Evolutionary conservation across 1,139 yeast species (phyloP), one percentile per base, ranked within the genome.

Genomic region (Candida smagusa): DNA sequence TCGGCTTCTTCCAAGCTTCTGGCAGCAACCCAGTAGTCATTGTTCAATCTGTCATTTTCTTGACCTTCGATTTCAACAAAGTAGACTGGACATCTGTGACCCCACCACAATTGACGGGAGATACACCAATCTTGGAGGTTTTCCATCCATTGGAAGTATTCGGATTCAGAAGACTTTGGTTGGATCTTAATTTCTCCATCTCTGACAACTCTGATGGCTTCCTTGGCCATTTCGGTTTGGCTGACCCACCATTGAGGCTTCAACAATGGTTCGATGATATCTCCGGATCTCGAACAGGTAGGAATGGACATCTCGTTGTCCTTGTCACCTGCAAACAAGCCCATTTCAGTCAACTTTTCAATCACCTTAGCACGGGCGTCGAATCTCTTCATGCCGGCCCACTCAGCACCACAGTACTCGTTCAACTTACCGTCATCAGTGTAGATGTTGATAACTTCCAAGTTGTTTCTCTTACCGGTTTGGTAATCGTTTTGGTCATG

Each of bases 211-310:
- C 79, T 74, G 50, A 90, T 82, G 44, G 97, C 97, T 46, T 76
- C 89, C 52, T 75, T 72, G 38, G 98, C 98, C 87, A 88, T 88
- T 42, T 82, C 86, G 58, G 76, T 74, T 70, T 90, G 97, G 45
- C 85, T 72, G 49, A 92, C 97, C 97, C 97, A 92, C 98, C 98
- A 92, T 72, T 92, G 98, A 45, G 98, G 98, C 69, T 92, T 92
- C 68, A 92, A 75, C 56, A 88, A 72, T 39, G 98, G 98, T 71
- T 92, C 98, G 57, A 92, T 90, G 49, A 92, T 73, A 67, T 92
- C 98, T 49, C 97, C 97, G 22, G 97, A 88, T 77, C 97, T 85
- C 33, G 94, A 86, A 68, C 98, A 92, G 37, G 78, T 65, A 50
- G 98, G 98, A 47, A 92, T 81, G 24, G 90, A 74, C 98, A 92